These are phyloP conservation scores for Orbilia oligospora DNA, from an alignment of 2,329 filamentous ascomycete genomes.

Conservation along the genomic window DNA sequence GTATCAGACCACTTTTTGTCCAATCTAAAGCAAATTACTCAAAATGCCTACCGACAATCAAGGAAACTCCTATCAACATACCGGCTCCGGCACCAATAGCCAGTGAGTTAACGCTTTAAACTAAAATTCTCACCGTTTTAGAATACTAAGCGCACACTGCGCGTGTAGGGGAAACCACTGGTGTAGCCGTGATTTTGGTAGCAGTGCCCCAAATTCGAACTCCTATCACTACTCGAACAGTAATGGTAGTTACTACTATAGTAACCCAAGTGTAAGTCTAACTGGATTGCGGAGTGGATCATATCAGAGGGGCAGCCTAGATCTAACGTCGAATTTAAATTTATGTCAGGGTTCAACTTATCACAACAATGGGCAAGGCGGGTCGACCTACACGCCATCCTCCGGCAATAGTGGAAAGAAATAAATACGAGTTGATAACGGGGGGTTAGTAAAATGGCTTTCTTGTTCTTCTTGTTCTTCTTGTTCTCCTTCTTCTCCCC, in stretches of 20 bases:
- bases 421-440: constrained; percentile 15
- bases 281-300: not conserved
- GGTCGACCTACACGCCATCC: constrained; percentile 58
- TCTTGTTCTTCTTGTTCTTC: not conserved
- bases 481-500: too few relatives aligned
- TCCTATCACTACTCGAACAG: constrained; percentile 63
- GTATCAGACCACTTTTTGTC: not conserved
- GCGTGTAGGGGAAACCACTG: constrained; percentile 61
- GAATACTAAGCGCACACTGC: not conserved
- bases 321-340: not conserved
- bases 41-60: constrained; percentile 62
- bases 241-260: constrained; percentile 62
- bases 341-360: constrained; percentile 61
- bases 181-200: constrained; percentile 62
- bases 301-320: not conserved
- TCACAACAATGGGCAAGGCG: constrained; percentile 61
- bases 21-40: not conserved
- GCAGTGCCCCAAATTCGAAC: constrained; percentile 59
- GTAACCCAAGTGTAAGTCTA: constrained; percentile 60
- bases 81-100: constrained; percentile 60
- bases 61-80: constrained; percentile 58
- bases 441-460: not conserved
- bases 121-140: not conserved
- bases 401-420: constrained; percentile 60
- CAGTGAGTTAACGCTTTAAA: constrained; percentile 19